These are phyloP conservation scores for Colletotrichum destructivum DNA, from an alignment of 2,329 filamentous ascomycete species.

Conservation along the genomic window DNA sequence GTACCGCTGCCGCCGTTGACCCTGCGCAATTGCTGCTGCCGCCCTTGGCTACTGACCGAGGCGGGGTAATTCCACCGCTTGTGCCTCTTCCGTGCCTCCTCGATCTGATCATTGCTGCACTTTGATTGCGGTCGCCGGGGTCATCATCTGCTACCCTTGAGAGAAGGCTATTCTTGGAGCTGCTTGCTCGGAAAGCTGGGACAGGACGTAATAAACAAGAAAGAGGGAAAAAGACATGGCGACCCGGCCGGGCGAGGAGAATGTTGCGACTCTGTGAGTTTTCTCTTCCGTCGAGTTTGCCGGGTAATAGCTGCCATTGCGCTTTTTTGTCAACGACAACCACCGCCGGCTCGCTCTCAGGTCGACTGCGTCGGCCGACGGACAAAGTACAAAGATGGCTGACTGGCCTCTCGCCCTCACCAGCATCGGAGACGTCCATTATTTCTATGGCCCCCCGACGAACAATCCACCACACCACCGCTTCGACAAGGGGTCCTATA, in stretches of 20 bases:
- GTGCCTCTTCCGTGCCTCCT: conserved; percentile 24
- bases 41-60: conserved; percentile 40
- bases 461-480: conserved; percentile 82
- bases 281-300: neutral
- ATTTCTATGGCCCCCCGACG: conserved; percentile 80
- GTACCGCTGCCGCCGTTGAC: conserved; percentile 2
- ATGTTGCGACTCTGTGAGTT: conserved; percentile 66
- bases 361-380: neutral
- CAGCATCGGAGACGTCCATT: conserved; percentile 85
- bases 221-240: conserved; percentile 56
- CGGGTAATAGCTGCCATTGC: neutral
- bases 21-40: conserved; percentile 21
- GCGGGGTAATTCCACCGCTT: conserved; percentile 38
- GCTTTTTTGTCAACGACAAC: neutral
- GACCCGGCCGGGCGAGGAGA: conserved; percentile 63
- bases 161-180: conserved; percentile 24
- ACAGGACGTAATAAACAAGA: conserved; percentile 6
- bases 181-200: conserved; percentile 4
- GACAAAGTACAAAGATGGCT: conserved; percentile 42
- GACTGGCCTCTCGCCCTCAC: conserved; percentile 37
- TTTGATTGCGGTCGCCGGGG: neutral
- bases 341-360: neutral
- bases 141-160: conserved; percentile 11
- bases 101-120: conserved; percentile 9
- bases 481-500: conserved; percentile 84